phyloP scores from a whole-genome alignment of 257 asterid genomes.

The Solanum sejunctum region DNA sequence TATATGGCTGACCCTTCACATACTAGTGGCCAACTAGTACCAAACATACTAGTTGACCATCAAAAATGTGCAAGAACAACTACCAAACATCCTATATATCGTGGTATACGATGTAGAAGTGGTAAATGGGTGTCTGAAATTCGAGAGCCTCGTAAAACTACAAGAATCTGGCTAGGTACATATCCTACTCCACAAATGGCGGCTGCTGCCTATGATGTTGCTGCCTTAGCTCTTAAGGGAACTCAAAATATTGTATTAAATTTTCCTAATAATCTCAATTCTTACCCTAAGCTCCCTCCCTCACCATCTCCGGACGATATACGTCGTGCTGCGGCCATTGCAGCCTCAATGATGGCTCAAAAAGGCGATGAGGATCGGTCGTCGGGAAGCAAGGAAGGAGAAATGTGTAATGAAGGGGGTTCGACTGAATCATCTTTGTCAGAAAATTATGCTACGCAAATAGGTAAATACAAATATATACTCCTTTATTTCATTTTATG shows the following conservation, averaged over 20 bases:
- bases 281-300: constrained; percentile 24
- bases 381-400: too few relatives aligned
- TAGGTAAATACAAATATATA: background rate
- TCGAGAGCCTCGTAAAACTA: constrained; percentile 30
- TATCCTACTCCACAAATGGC: constrained; percentile 37
- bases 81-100: constrained; percentile 33
- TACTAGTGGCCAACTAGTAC: background rate
- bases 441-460: background rate
- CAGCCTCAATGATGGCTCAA: constrained; percentile 10
- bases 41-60: background rate
- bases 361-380: background rate
- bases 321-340: constrained; percentile 23
- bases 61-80: background rate
- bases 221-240: constrained; percentile 28
- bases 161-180: constrained; percentile 38
- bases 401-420: background rate
- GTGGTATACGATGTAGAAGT: constrained; percentile 39
- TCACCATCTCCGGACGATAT: constrained; percentile 31
- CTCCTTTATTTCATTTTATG: background rate
- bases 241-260: constrained; percentile 13
- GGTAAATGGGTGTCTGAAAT: constrained; percentile 40
- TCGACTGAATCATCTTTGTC: background rate
- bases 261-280: constrained; percentile 21
- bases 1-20: constrained; percentile 25
- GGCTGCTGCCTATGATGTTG: constrained; percentile 34